Evolutionary conservation across 345 rosid genomes (phyloP), one percentile per base, ranked within the genome.

Genomic region (Eucalyptus regnans): DNA sequence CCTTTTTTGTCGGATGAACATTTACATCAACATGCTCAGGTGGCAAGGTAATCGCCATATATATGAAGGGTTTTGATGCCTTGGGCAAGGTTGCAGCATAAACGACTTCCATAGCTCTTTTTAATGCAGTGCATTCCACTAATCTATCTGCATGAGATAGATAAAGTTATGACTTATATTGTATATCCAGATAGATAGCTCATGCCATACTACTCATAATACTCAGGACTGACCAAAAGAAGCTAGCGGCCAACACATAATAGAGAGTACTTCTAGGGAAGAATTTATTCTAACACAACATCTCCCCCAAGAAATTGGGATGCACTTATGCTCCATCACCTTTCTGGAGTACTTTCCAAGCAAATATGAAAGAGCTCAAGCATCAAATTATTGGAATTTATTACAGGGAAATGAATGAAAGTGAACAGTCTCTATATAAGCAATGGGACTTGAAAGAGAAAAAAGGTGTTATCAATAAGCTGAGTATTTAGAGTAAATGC

Each of bases 1-100:
- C 99, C 94, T 93, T 93, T 91, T 97, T 97, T 91, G 99, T 96
- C 20, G 99, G 99, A 90, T 97, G 99, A 91, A 96, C 95, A 93
- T 97, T 97, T 89, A 97, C 94, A 91, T 97, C 99, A 91, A 97
- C 97, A 93, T 97, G 99, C 86, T 95, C 98, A 76, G 94, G 91
- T 90, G 99, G 99, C 94, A 97, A 90, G 60, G 89, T 90, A 90
- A 97, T 96, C 76, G 99, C 93, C 98, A 97, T 96, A 87, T 97
- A 97, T 60, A 97, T 90, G 90, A 97, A 97, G 68, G 99, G 99
- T 89, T 97, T 96, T 6, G 99, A 95, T 86, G 99, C 99, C 93
- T 95, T 96, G 48, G 99, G 99, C 88, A 96, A 93, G 48, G 99
- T 96, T 91, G 98, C 98, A 91, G 96, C 95, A 94, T 97, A 97